Evolutionary conservation across 257 asterid genomes (phyloP), one percentile per base, ranked within the genome.

Genomic region (Scutellaria galericulata): DNA sequence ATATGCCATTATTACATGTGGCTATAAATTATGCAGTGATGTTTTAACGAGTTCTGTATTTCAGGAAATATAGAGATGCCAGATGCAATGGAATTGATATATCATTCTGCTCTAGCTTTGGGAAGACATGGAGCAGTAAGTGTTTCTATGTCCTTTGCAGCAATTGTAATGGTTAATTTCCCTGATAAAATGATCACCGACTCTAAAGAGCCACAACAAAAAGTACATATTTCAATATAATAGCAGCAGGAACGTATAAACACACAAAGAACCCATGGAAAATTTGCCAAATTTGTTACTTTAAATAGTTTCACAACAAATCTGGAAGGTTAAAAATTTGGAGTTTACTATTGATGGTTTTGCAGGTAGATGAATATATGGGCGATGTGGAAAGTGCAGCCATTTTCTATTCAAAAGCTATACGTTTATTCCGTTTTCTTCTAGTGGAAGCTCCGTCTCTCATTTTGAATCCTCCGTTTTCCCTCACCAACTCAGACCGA

Each of bases 51-150:
- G 12, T 75, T 69, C 69, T 14, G 53, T 75, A 14, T 78, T 82
- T 73, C 89, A 92, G 98, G 93, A 78, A 86, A 80, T 66, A 68
- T 48, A 69, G 93, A 90, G 83, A 86, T 92, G 90, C 98, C 97
- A 52, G 97, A 92, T 82, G 98, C 97, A 54, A 88, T 92, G 95
- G 98, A 92, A 72, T 69, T 85, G 66, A 83, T 92, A 77, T 92
- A 85, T 79, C 97, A 90, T 74, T 81, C 87, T 80, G 97, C 98
- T 55, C 87, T 92, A 68, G 89, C 80, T 74, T 68, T 80, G 73
- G 98, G 98, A 39, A 86, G 76, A 75, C 85, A 70, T 44, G 98
- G 93, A 37, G 98, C 95, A 24, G 98, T 92, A 81, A 92, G 95
- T 84, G 77, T 71, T 73, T 62, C 37, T 66, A 71, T 81, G 24